phyloP scores from a whole-genome alignment of 2,329 filamentous ascomycete genomes.

The Elsinoe ampelina region DNA sequence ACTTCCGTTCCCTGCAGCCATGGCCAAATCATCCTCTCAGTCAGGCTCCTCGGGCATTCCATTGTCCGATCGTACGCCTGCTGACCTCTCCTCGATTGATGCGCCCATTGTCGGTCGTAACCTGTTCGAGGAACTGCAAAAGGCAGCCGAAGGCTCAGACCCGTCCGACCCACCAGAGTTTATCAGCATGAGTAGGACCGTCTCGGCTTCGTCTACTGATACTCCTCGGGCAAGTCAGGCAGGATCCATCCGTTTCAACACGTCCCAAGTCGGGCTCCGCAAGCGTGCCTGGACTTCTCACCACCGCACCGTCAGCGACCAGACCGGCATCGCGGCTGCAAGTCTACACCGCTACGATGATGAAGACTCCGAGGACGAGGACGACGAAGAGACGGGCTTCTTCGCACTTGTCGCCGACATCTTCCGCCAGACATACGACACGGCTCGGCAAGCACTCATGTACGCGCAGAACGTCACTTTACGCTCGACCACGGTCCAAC shows the following conservation, averaged over 20 bases:
- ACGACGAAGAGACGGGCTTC: constrained; percentile 16
- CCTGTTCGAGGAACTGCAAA: constrained; percentile 27
- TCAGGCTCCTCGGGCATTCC: constrained; percentile 3
- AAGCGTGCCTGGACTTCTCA: constrained; percentile 13
- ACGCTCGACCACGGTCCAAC: constrained; percentile 23
- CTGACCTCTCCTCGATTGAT: constrained; percentile 22
- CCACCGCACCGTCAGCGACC: constrained; percentile 16
- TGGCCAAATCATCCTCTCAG: constrained; percentile 1
- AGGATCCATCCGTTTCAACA: constrained; percentile 3
- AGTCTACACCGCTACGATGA: not conserved
- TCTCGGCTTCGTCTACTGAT: not conserved
- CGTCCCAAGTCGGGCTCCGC: constrained; percentile 5
- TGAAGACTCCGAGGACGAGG: not conserved
- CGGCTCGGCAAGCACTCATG: constrained; percentile 24
- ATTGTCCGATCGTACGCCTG: constrained; percentile 13
- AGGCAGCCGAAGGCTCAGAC: not conserved
- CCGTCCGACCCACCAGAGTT: not conserved
- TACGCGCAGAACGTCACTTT: constrained; percentile 23
- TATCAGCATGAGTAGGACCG: not conserved
- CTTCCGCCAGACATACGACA: constrained; percentile 21
- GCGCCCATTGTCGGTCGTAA: constrained; percentile 23
- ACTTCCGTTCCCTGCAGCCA: constrained; percentile 9
- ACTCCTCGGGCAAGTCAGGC: not conserved
- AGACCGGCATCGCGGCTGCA: constrained; percentile 13
- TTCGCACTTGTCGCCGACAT: constrained; percentile 23